A percentile compares a stretch with the other conserved stretches of the same genome.
These are phyloP conservation scores for Skeletonema menzelii DNA, from an alignment of 108 stramenopile genomes.

Conservation along the genomic window DNA sequence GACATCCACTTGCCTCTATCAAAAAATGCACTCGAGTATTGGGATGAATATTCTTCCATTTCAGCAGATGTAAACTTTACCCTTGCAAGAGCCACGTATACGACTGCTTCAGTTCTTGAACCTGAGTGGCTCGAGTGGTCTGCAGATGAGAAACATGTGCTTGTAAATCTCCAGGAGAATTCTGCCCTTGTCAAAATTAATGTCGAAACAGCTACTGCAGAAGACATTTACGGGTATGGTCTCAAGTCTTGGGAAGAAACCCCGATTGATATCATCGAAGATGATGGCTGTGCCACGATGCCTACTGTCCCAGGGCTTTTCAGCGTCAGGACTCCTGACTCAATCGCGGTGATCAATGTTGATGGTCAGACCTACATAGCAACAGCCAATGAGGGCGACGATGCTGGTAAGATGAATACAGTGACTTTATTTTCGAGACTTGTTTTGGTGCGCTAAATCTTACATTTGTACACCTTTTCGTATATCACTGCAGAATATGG, in stretches of 20 bases:
- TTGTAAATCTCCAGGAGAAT: conserved; percentile 58
- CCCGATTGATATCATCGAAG: conserved; percentile 51
- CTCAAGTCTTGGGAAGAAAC: conserved; percentile 43
- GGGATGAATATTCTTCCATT: conserved; percentile 41
- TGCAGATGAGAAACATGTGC: conserved; percentile 39
- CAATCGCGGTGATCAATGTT: conserved; percentile 27
- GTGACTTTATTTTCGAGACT: background rate
- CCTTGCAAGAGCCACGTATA: conserved; percentile 27
- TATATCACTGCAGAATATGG: conserved; percentile 26
- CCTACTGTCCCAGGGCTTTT: conserved; percentile 35
- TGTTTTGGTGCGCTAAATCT: background rate
- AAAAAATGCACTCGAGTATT: conserved; percentile 48
- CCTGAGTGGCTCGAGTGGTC: conserved; percentile 54
- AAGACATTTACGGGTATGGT: conserved; percentile 39
- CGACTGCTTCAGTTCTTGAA: conserved; percentile 36
- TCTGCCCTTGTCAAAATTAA: conserved; percentile 48
- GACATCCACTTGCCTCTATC: conserved; percentile 45
- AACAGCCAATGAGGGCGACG: conserved; percentile 51
- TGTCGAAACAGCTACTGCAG: conserved; percentile 33
- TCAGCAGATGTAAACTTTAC: conserved; percentile 32
- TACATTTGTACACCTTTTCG: background rate
- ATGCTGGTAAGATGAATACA: background rate
- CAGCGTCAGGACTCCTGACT: conserved; percentile 37
- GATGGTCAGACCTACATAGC: conserved; percentile 45
- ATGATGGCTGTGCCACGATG: conserved; percentile 42